Conservation (phyloP, 2,329 filamentous ascomycete genomes). For the Chrysosporium keratinophilum region DNA sequence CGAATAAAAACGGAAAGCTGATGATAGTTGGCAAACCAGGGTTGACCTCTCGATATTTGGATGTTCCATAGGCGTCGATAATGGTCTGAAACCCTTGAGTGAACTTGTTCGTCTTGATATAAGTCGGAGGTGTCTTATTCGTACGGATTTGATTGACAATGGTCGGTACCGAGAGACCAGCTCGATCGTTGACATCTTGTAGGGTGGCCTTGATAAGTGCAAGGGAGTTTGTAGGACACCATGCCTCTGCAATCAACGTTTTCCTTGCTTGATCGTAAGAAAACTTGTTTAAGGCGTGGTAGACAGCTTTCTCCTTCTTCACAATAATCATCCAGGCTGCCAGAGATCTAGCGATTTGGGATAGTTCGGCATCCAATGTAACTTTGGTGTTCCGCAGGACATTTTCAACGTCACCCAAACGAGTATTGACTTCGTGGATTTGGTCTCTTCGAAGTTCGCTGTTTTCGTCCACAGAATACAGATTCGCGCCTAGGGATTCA, state of each 20-base stretch:
- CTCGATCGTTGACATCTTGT: conserved; percentile 91
- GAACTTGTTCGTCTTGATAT: conserved; percentile 96
- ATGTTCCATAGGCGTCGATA: conserved; percentile 94
- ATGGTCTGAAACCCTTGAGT: conserved; percentile 98
- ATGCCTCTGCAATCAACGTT: conserved; percentile 93
- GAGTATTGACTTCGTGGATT: conserved; percentile 92
- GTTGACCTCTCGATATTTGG: conserved; percentile 95
- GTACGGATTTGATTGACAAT: conserved; percentile 97
- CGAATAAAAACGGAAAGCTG: conserved; percentile 98
- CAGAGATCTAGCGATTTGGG: conserved; percentile 82
- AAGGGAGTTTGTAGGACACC: conserved; percentile 88
- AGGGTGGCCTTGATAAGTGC: conserved; percentile 83
- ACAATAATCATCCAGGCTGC: conserved; percentile 96
- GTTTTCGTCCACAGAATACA: conserved; percentile 97
- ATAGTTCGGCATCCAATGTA: conserved; percentile 83
- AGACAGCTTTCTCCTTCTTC: conserved; percentile 97
- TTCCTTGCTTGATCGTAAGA: conserved; percentile 93
- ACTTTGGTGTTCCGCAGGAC: conserved; percentile 91
- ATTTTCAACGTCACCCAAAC: conserved; percentile 79
- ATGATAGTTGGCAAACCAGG: conserved; percentile 90
- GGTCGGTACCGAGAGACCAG: conserved; percentile 90
- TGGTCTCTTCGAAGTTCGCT: conserved; percentile 89
- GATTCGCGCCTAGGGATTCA: conserved; percentile 87
- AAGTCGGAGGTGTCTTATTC: conserved; percentile 94
- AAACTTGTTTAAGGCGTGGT: conserved; percentile 88